Evolutionary conservation across 1,284 basidiomycete species (phyloP), one percentile per base, ranked within the genome.

Genomic region (Rhodotorula sp.): DNA sequence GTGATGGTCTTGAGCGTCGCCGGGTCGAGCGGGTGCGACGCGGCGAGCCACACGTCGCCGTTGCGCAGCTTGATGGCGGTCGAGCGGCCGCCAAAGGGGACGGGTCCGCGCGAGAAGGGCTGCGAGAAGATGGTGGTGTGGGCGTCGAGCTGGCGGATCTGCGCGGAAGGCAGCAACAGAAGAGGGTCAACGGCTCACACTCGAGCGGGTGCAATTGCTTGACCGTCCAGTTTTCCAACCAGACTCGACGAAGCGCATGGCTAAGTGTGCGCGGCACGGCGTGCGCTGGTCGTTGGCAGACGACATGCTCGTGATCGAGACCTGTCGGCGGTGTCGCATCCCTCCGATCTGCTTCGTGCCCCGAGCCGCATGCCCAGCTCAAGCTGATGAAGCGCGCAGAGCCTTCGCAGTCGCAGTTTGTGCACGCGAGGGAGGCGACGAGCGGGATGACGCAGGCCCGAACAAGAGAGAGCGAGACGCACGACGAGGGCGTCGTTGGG

Each of bases 31-130:
- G 91, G 90, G 5, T 92, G 92, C 3, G 91, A 94, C 1, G 92
- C 93, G 46, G 96, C 85, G 1, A 97, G 84, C 88, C 92, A 95
- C 41, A 97, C 87, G 7, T 87, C 88, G 25, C 89, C 88, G 66
- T 86, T 85, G 60, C 82, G 82, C 67, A 97, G 83, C 81, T 86
- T 88, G 79, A 97, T 85, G 1, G 93, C 93, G 0, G 91, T 96
- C 70, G 73, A 73, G 49, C 81, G 76, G 14, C 81, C 81, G 16
- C 81, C 81, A 62, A 82, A 77, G 59, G 81, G 81, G 41, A 82
- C 62, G 54, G 81, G 57, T 65, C 79, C 79, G 4, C 81, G 69
- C 48, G 75, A 72, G 68, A 82, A 82, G 9, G 81, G 81, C 16
- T 74, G 72, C 49, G 76, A 77, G 74, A 81, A 82, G 60, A 77